These are phyloP conservation scores for Blastocystis sp. DNA, from an alignment of 352 stramenopile genomes.

Conservation along the genomic window DNA sequence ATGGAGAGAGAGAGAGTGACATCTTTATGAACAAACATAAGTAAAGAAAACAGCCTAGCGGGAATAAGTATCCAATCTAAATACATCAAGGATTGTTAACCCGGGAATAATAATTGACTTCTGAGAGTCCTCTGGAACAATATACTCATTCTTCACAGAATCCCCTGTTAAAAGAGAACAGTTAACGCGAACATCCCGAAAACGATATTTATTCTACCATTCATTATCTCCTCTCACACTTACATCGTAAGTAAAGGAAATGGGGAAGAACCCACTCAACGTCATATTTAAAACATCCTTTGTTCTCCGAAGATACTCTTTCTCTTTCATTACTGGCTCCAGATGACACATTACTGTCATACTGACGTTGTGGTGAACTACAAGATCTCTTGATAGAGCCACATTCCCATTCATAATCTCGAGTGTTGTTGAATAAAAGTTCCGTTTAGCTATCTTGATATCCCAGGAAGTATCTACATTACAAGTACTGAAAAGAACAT, in stretches of 20 bases:
- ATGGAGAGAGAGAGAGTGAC: background rate
- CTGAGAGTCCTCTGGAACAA: background rate
- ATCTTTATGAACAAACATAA: background rate
- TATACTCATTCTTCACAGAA: background rate
- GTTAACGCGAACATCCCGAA: background rate
- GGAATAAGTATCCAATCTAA: background rate
- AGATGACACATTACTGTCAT: background rate
- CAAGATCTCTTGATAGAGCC: background rate
- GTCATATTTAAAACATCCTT: background rate
- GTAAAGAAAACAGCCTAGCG: background rate
- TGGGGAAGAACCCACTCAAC: background rate
- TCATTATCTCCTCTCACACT: background rate
- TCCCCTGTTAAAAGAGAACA: background rate
- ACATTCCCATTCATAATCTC: background rate
- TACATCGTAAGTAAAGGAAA: background rate
- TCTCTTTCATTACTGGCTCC: background rate
- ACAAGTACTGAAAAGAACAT: background rate
- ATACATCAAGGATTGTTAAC: background rate
- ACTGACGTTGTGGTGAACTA: background rate
- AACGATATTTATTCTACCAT: background rate
- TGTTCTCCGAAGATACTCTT: background rate
- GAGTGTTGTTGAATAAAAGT: background rate
- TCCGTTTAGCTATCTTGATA: background rate
- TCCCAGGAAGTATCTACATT: slow-evolving; percentile 1
- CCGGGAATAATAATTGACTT: background rate